Conservation (phyloP, 441 rosid genomes). For the Euphorbia schlechtendalii region DNA sequence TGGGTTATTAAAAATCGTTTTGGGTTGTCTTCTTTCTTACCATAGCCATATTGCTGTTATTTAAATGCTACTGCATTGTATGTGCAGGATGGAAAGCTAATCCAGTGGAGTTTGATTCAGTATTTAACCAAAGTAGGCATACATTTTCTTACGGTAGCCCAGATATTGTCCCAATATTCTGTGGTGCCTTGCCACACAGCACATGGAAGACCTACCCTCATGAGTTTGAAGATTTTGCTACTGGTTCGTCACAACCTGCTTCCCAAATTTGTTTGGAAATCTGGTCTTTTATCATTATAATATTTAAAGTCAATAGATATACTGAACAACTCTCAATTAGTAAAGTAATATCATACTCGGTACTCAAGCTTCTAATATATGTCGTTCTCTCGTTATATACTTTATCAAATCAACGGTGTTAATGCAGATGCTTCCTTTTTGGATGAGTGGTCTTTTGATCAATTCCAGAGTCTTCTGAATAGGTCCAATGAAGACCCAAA, state of each 20-base stretch:
- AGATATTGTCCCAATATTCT: constrained; percentile 91
- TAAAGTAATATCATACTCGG: not conserved
- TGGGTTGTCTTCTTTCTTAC: not conserved
- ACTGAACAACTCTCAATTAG: not conserved
- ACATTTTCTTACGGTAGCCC: constrained; percentile 92
- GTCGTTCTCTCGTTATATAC: constrained; percentile 21
- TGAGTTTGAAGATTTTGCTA: constrained; percentile 94
- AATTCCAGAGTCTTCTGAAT: constrained; percentile 85
- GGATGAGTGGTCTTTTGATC: constrained; percentile 99
- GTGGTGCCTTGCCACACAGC: constrained; percentile 74
- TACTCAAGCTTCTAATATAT: constrained; percentile 3
- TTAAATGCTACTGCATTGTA: constrained; percentile 10
- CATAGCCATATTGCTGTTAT: constrained; percentile 1
- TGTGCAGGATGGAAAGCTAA: constrained; percentile 95
- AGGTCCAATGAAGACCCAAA: constrained; percentile 66
- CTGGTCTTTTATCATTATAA: not conserved
- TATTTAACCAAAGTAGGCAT: constrained; percentile 79
- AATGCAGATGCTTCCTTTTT: constrained; percentile 97
- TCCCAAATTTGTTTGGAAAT: constrained; percentile 11
- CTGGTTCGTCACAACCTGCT: constrained; percentile 45
- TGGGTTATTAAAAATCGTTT: constrained; percentile 1
- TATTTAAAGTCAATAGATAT: not conserved
- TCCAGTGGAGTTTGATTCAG: constrained; percentile 96
- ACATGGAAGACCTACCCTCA: constrained; percentile 89
- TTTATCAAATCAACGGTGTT: constrained; percentile 26